Evolutionary conservation across 495 filamentous ascomycete genomes (phyloP), one percentile per base, ranked within the genome.

Genomic region (Xylaria venustula): DNA sequence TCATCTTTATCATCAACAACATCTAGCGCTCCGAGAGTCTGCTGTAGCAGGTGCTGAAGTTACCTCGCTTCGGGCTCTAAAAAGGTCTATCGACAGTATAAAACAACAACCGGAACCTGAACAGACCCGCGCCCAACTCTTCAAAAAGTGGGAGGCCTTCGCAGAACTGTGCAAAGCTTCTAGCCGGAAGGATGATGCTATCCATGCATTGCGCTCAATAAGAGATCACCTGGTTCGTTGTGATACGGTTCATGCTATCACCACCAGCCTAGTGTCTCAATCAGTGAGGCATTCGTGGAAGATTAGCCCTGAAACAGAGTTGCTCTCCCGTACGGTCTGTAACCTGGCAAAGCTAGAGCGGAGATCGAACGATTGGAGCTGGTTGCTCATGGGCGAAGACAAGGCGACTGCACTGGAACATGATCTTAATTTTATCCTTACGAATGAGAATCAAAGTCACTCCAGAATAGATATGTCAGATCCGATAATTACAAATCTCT

Each of bases 1-100:
- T 0, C 91, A 93, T 69, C 76, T 91, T 15, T 93, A 91, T 68
- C 94, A 89, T 79, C 78, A 85, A 20, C 82, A 87, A 22, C 81
- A 76, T 63, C 63, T 75, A 7, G 56, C 62, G 11, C 67, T 82
- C 36, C 69, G 71, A 28, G 70, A 74, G 30, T 46, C 58, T 11
- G 62, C 58, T 7, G 62, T 71, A 1, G 79, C 79, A 48, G n/a
- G 42, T 17, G 62, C 49, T 19, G 79, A 81, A 52, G 52, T 64
- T 5, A 64, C 73, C 3, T 71, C 77, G 6, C 64, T 85, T 17
- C 71, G 76, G 14, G 75, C 78, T n/a, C 68, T 85, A 26, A 75
- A 80, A 28, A 73, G 77, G 55, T 81, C 81, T 3, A 71, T 83
- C 54, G 81, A 83, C 25, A 75, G 72, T 47, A 67, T 83, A 15